These are phyloP conservation scores for Micractinium conductrix DNA, from an alignment of 139 green algal species.

Conservation along the genomic window DNA sequence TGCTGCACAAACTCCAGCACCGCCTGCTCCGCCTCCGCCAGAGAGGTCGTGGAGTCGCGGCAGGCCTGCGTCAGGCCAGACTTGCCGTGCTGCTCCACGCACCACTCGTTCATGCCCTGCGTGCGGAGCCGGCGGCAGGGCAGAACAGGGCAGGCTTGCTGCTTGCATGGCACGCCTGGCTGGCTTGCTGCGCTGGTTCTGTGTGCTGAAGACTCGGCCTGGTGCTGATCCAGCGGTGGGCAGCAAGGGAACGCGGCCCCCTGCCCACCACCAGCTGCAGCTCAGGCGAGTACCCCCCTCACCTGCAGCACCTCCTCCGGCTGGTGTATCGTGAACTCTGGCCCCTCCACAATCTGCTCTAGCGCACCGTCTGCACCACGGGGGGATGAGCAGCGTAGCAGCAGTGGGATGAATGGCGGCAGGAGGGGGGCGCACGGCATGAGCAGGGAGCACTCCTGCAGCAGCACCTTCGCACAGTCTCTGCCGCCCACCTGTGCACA, in stretches of 20 bases:
- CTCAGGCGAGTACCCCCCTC: background rate
- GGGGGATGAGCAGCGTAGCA: background rate
- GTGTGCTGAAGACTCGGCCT: too few species aligned
- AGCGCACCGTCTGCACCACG: slow-evolving; percentile 73
- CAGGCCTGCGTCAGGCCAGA: slow-evolving; percentile 65
- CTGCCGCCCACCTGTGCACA: slow-evolving; percentile 75
- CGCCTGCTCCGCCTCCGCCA: slow-evolving; percentile 78
- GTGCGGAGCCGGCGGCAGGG: background rate
- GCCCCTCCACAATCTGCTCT: slow-evolving; percentile 70
- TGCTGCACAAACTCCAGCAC: slow-evolving; percentile 75
- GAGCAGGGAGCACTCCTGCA: too few species aligned
- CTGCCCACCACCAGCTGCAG: background rate
- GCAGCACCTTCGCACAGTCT: too few species aligned
- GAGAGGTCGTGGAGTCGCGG: slow-evolving; percentile 58
- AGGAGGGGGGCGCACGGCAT: background rate
- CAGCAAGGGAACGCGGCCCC: background rate
- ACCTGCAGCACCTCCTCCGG: slow-evolving; percentile 68
- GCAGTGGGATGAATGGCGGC: too few species aligned
- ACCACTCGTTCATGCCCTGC: slow-evolving; percentile 94
- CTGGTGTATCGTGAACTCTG: slow-evolving; percentile 88
- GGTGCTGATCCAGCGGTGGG: too few species aligned
- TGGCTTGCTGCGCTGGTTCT: too few species aligned
- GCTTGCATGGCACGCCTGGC: background rate
- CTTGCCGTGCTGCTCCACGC: slow-evolving; percentile 83
- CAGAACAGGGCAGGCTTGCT: background rate